Evolutionary conservation across 192 early-diverging fungal genomes (phyloP), one percentile per base, ranked within the genome.

Genomic region (Coemansia sp.): DNA sequence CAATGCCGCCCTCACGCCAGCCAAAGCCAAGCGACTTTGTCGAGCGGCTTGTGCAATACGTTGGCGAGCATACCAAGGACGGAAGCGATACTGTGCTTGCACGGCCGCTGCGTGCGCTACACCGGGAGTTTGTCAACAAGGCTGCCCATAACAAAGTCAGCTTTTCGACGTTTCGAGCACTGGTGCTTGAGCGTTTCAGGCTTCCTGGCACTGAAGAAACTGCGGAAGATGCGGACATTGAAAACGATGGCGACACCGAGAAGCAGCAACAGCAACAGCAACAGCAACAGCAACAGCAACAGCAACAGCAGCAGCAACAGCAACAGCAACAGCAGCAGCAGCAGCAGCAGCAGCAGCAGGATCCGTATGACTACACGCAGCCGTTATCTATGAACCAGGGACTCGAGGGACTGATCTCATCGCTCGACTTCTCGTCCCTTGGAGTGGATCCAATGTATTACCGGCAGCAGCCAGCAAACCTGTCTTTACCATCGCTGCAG

Each of bases 151-250:
- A 69, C 26, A 53, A 55, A 16, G 24, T 68, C 4, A 67, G 73
- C 46, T 66, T 67, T 44, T 76, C 73, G 26, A 69, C 67, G 35
- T 76, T 76, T 41, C 67, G 73, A 1, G 57, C 63, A 20, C 60
- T 76, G 43, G 63, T 60, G 11, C n/a, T 70, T 51, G 64, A 43
- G 10, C 51, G 69, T 9, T 69, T 70, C 35, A 52, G 43, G 43
- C 33, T 70, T 60, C 49, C 51, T 7, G 33, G 26, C 33, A 34
- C 61, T 48, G 21, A 26, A 4, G 35, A 44, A 2, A n/a, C 18
- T 2, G 30, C 44, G 11, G 20, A 44, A 2, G 43, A 34, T 26
- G 44, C 11, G 41, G 61, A 44, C 15, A 44, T 18, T 18, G 44
- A 63, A 26, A 33, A 63, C 23, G 26, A 48, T 20, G 46, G 15